These are phyloP conservation scores for Pythium dissimile DNA, from an alignment of 352 stramenopile genomes.

Conservation along the genomic window DNA sequence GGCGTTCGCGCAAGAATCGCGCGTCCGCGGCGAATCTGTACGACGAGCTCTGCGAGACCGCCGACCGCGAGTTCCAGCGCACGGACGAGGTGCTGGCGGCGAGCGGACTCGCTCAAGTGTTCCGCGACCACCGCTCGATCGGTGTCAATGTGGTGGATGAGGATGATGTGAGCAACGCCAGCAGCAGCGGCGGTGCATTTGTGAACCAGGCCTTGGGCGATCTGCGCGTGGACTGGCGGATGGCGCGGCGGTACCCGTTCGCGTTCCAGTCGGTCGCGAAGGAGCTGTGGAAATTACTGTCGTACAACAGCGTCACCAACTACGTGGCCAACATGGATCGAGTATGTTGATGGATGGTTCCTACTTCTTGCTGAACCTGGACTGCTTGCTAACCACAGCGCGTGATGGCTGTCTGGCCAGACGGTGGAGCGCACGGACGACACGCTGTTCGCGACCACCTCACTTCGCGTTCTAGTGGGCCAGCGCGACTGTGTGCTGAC, in stretches of 20 bases:
- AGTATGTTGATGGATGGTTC: conserved; percentile 2
- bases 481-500: conserved; percentile 4
- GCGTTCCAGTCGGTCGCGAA: conserved; percentile 24
- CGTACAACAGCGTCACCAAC: conserved; percentile 6
- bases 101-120: conserved; percentile 10
- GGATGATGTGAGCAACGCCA: conserved; percentile 4
- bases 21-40: conserved; percentile 1
- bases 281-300: conserved; percentile 34
- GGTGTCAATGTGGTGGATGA: conserved; percentile 24
- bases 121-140: conserved; percentile 24
- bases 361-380: background rate
- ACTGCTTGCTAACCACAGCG: background rate
- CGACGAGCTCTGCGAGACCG: conserved; percentile 23
- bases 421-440: conserved; percentile 22
- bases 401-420: conserved; percentile 8
- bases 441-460: conserved; percentile 28
- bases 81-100: conserved; percentile 19
- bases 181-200: no score
- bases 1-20: conserved; percentile 8
- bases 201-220: conserved; percentile 2
- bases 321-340: conserved; percentile 17
- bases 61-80: conserved; percentile 19
- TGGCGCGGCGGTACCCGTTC: conserved; percentile 32
- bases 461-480: conserved; percentile 4
- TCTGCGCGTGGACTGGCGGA: conserved; percentile 26